phyloP scores from a whole-genome alignment of 73 alveolate species.

The Stentor roeselii region DNA sequence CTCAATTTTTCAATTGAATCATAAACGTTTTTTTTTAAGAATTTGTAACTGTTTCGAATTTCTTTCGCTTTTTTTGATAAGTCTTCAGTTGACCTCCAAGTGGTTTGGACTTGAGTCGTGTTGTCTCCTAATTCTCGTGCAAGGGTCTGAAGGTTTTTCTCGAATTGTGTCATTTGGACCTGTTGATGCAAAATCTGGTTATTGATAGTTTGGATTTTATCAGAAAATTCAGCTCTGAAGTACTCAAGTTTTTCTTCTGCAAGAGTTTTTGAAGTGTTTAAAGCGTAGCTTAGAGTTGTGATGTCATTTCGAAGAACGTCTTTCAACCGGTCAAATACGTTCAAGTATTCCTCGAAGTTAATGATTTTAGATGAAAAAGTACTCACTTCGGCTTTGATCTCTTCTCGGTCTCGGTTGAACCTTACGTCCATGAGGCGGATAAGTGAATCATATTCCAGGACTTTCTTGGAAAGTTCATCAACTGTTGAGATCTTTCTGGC shows the following conservation, averaged over 20 bases:
- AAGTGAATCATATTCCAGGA: not conserved
- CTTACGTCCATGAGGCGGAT: not conserved
- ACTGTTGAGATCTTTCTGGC: not conserved
- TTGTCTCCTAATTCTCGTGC: not conserved
- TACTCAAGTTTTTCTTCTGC: not conserved
- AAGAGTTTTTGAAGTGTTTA: not conserved
- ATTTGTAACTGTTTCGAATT: not conserved
- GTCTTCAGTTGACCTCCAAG: not conserved
- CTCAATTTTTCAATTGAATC: not conserved
- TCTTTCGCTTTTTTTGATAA: not conserved
- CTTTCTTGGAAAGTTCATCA: not conserved
- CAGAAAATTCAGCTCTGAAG: not conserved
- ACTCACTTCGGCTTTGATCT: not conserved
- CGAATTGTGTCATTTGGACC: not conserved
- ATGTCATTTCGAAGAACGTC: not conserved
- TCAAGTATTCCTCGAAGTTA: not conserved
- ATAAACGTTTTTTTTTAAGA: not conserved
- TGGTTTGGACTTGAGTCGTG: not conserved
- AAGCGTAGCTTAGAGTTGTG: not conserved
- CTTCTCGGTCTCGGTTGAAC: not conserved
- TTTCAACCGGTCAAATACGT: not conserved
- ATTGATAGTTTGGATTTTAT: no score
- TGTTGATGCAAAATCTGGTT: no score
- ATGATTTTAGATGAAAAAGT: not conserved
- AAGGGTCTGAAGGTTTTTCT: not conserved